phyloP scores from a whole-genome alignment of 306 rosid species.

The Erythrophleum fordii region DNA sequence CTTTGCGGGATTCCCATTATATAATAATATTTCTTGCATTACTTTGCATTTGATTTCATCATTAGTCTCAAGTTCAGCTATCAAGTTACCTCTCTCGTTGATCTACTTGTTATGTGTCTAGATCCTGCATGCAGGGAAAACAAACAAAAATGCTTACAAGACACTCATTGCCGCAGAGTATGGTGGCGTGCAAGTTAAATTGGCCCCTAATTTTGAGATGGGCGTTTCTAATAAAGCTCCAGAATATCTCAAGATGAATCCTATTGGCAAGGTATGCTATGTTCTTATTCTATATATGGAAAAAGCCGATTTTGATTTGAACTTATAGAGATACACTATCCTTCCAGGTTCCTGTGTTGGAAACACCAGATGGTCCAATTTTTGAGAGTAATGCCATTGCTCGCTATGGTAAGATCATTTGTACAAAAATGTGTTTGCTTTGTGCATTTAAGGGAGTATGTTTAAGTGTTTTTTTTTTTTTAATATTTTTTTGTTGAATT shows the following conservation, averaged over 20 bases:
- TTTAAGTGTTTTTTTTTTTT: not conserved
- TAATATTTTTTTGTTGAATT: constrained; percentile 34
- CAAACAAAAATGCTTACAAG: constrained; percentile 70
- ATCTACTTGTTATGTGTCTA: constrained; percentile 32
- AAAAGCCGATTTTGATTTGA: not conserved
- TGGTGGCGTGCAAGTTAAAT: constrained; percentile 59
- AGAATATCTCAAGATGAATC: constrained; percentile 76
- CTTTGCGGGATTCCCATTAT: not conserved
- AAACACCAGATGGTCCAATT: constrained; percentile 79
- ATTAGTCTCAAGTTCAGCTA: not conserved
- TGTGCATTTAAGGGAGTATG: not conserved
- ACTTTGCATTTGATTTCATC: not conserved
- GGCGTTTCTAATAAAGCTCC: constrained; percentile 83
- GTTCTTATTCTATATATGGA: not conserved
- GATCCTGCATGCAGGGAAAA: constrained; percentile 65
- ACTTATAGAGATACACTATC: not conserved
- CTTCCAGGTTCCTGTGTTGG: constrained; percentile 73
- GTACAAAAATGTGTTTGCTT: not conserved
- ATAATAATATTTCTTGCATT: not conserved
- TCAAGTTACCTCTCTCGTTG: not conserved
- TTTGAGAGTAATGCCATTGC: constrained; percentile 95
- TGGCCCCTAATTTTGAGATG: constrained; percentile 62
- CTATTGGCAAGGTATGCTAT: constrained; percentile 74
- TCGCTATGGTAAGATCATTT: constrained; percentile 58
- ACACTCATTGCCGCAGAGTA: constrained; percentile 66